Evolutionary conservation across 306 rosid genomes (phyloP), one percentile per base, ranked within the genome.

Genomic region (Begonia peltatifolia): DNA sequence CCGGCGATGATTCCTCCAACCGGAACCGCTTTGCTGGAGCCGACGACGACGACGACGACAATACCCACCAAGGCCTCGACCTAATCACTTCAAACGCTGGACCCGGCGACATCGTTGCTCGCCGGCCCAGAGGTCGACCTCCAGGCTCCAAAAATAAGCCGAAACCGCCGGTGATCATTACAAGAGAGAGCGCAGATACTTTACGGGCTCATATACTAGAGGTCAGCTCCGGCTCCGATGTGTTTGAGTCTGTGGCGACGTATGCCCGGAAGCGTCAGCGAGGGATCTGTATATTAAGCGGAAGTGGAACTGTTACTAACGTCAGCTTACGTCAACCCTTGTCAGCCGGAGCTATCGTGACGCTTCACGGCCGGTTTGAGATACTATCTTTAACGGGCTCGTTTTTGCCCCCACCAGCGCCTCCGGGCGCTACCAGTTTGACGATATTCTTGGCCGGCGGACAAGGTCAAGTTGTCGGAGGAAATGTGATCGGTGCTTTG

Each of bases 401-500:
- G 6, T 60, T 60, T 22, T 9, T 60, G 17, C 64, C 64, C 0
- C 64, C 64, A 6, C 64, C 64, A 4, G 64, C 64, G 11, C 64
- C 64, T 5, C 64, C 64, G 0, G 64, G 64, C 8, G 64, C 64
- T 11, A 60, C 64, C 6, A 60, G 64, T 50, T 41, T 60, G 6
- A 60, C 64, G 7, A 60, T 60, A 11, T 60, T 60, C 16, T 13
- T 60, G 14, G 56, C 64, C 12, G 64, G 64, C 17, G 64, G 64
- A 13, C 64, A 60, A 60, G 64, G 64, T 1, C 64, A 60, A 54
- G 57, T 60, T 25, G 64, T 60, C 1, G 64, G 64, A 9, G 64
- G 64, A 2, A 60, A 60, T 51, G 64, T 60, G n/a, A 41, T 60
- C 18, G 64, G 64, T 47, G 64, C 64, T 60, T 60, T 60, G 64